phyloP scores from a whole-genome alignment of 805 yeast species.

The Teunomyces lycoperdinae region DNA sequence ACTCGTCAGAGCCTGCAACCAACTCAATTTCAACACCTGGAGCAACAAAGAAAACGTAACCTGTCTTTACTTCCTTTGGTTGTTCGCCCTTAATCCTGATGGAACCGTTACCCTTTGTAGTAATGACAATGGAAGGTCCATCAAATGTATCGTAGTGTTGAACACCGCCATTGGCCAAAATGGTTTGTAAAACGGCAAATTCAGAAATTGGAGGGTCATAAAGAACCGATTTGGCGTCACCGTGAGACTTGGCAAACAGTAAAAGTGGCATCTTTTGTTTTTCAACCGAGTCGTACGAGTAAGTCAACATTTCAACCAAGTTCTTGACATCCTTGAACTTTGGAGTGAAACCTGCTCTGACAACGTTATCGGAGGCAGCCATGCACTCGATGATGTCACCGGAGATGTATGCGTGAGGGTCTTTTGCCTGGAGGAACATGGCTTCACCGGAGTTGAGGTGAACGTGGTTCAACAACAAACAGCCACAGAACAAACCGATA shows the following conservation, averaged over 20 bases:
- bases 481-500: slow-evolving; percentile 94
- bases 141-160: slow-evolving; percentile 60
- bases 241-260: slow-evolving; percentile 56
- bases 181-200: slow-evolving; percentile 87
- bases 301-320: slow-evolving; percentile 87
- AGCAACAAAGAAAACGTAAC: slow-evolving; percentile 81
- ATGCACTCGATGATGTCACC: slow-evolving; percentile 99
- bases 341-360: slow-evolving; percentile 99
- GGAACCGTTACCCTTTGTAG: slow-evolving; percentile 77
- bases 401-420: slow-evolving; percentile 95
- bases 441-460: slow-evolving; percentile 85
- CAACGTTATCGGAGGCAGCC: slow-evolving; percentile 99
- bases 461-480: slow-evolving; percentile 87
- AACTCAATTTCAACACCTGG: slow-evolving; percentile 70
- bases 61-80: slow-evolving; percentile 53
- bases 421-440: slow-evolving; percentile 93
- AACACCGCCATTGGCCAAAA: slow-evolving; percentile 50
- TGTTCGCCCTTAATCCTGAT: slow-evolving; percentile 42
- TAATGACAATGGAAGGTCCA: slow-evolving; percentile 87
- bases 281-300: slow-evolving; percentile 81
- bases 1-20: slow-evolving; percentile 47
- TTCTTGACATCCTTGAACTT: slow-evolving; percentile 93
- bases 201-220: slow-evolving; percentile 97
- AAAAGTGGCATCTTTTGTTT: slow-evolving; percentile 86
- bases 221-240: slow-evolving; percentile 63